Evolutionary conservation across 306 rosid genomes (phyloP), one percentile per base, ranked within the genome.

Genomic region (Dalbergia oliveri): DNA sequence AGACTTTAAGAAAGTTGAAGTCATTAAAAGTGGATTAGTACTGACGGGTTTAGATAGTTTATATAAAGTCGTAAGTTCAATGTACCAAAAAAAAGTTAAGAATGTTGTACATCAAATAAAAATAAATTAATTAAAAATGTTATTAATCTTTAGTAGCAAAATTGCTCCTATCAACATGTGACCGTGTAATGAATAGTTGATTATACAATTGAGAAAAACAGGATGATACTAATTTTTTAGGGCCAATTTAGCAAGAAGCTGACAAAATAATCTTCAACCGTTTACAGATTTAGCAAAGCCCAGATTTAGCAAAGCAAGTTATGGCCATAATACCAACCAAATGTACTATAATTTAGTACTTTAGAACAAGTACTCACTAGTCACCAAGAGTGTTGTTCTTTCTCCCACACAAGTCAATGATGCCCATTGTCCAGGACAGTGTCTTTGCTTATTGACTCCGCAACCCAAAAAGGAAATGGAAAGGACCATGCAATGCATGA

Each of bases 361-460:
- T 86, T 78, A 75, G 51, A 82, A 72, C 54, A 78, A 26, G 72
- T 66, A n/a, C 79, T 80, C 84, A 51, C 65, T 60, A 75, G 64
- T 59, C 62, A 66, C 65, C 7, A 39, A 77, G 79, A 59, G 72
- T 79, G 79, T 53, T 64, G 53, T 77, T 61, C 79, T 75, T 84
- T 87, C 87, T 63, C 82, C 64, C 78, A 59, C 84, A 79, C 85
- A 85, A 64, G 77, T 81, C 87, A 83, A 86, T 87, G 76, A 90
- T 87, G 83, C 60, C 66, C 54, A 66, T 76, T 87, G 79, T 79
- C 56, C 51, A 69, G 76, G 85, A 74, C 81, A 86, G 74, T 51
- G 59, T 81, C 86, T 87, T 91, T 84, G 91, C 95, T 87, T 94
- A 79, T 89, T 85, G 88, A 88, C 90, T 86, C 93, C 91, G 94